These are phyloP conservation scores for Parachlorella kessleri DNA, from an alignment of 139 green algal genomes.

Conservation along the genomic window DNA sequence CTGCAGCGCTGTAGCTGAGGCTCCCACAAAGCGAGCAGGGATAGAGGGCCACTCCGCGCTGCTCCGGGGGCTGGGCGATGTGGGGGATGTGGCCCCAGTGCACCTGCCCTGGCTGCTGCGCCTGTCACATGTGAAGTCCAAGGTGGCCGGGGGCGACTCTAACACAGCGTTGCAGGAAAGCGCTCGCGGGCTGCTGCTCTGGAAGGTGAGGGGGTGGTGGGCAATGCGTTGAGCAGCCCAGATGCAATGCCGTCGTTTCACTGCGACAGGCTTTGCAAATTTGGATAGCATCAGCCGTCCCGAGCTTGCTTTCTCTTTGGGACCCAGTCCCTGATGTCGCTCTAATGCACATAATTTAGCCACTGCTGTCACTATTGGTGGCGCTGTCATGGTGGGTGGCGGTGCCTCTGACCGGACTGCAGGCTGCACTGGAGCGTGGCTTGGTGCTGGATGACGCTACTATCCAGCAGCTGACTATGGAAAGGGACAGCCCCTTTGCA, in stretches of 20 bases:
- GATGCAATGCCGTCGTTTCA: too few species aligned
- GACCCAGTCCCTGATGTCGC: too few species aligned
- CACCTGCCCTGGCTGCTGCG: conserved; percentile 81
- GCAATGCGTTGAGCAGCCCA: too few species aligned
- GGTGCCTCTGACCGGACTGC: too few species aligned
- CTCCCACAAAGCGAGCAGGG: background rate
- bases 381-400: too few species aligned
- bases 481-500: conserved; percentile 33
- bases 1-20: too few species aligned
- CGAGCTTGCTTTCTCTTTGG: too few species aligned
- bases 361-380: too few species aligned
- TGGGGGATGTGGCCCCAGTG: conserved; percentile 66
- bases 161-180: conserved; percentile 47
- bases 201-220: conserved; percentile 43
- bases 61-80: conserved; percentile 71
- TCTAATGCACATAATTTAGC: too few species aligned
- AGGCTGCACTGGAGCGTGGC: conserved; percentile 61
- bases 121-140: conserved; percentile 64
- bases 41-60: conserved; percentile 41
- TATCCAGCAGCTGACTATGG: conserved; percentile 59
- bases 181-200: conserved; percentile 52
- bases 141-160: conserved; percentile 45
- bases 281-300: too few species aligned
- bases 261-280: too few species aligned
- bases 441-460: conserved; percentile 79